Percentiles rank a stretch among this genome's conserved stretches.
phyloP scores from a whole-genome alignment of 169 alveolate genomes.

The Cryptosporidium felis region DNA sequence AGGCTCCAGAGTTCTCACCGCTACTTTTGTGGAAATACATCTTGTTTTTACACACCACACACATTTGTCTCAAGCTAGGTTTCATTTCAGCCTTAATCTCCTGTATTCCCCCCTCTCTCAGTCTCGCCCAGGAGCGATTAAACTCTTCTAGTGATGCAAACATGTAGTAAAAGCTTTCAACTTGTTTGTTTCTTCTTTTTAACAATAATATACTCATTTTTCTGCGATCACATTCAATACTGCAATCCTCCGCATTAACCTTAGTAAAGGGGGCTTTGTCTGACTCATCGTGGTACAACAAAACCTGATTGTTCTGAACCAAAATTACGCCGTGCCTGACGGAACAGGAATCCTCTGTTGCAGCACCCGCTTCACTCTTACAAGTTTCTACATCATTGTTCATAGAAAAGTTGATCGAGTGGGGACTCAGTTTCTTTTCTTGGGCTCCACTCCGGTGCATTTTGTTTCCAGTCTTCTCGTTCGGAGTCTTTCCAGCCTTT shows the following conservation, averaged over 20 bases:
- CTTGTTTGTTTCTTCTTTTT: background rate
- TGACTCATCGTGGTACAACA: constrained; percentile 35
- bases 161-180: constrained; percentile 65
- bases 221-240: constrained; percentile 48
- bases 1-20: background rate
- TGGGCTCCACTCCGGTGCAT: background rate
- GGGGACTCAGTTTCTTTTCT: constrained; percentile 23
- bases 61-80: constrained; percentile 12
- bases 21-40: constrained; percentile 30
- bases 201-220: constrained; percentile 63
- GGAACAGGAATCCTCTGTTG: too few species aligned
- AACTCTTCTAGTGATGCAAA: constrained; percentile 62
- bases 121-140: constrained; percentile 57
- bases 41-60: constrained; percentile 68
- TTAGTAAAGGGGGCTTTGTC: constrained; percentile 38
- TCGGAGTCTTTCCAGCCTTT: background rate
- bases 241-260: background rate
- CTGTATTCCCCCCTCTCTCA: constrained; percentile 62
- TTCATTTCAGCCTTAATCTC: constrained; percentile 16
- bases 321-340: constrained; percentile 26
- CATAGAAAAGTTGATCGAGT: constrained; percentile 26
- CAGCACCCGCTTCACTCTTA: background rate
- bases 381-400: background rate
- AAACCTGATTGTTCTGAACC: constrained; percentile 23
- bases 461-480: background rate